Percentiles rank a stretch among this genome's conserved stretches.
Evolutionary conservation across 108 stramenopile genomes (phyloP).

Genomic region (Cylindrotheca closterium): DNA sequence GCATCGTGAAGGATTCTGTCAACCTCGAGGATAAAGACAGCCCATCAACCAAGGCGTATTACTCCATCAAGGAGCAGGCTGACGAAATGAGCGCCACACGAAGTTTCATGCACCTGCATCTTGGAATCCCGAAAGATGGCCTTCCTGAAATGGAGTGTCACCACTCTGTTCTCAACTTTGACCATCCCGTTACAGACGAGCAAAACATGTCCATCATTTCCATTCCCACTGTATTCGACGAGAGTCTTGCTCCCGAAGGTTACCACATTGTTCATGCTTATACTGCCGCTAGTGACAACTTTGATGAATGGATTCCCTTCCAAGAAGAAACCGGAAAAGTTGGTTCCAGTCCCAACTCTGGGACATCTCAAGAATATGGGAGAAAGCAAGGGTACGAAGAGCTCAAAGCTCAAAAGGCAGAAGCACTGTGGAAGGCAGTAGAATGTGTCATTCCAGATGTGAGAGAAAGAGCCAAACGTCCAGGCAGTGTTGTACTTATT

Average conservation of each 20-base stretch:
- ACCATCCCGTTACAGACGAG: constrained; percentile 65
- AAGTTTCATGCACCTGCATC: constrained; percentile 89
- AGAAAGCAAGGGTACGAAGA: constrained; percentile 47
- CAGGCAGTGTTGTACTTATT: constrained; percentile 54
- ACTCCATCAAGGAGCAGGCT: constrained; percentile 49
- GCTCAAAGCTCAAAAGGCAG: constrained; percentile 75
- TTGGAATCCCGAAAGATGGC: constrained; percentile 79
- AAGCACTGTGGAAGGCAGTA: constrained; percentile 85
- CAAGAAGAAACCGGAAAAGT: constrained; percentile 62
- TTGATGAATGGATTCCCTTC: constrained; percentile 69
- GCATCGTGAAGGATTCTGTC: constrained; percentile 63
- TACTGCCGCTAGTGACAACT: constrained; percentile 83
- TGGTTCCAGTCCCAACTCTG: constrained; percentile 45
- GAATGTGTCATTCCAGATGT: constrained; percentile 89
- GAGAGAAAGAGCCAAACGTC: constrained; percentile 58
- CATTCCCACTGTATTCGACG: constrained; percentile 87
- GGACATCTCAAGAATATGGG: constrained; percentile 50
- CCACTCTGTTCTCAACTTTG: constrained; percentile 78
- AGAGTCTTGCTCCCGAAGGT: constrained; percentile 80
- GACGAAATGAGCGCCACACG: constrained; percentile 69
- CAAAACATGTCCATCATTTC: constrained; percentile 85
- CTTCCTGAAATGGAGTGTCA: constrained; percentile 75
- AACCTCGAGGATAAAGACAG: neutral
- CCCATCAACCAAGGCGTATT: constrained; percentile 26
- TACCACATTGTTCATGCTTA: constrained; percentile 90